Conservation (phyloP, 1,284 basidiomycete species). For the Boletus smithii region DNA sequence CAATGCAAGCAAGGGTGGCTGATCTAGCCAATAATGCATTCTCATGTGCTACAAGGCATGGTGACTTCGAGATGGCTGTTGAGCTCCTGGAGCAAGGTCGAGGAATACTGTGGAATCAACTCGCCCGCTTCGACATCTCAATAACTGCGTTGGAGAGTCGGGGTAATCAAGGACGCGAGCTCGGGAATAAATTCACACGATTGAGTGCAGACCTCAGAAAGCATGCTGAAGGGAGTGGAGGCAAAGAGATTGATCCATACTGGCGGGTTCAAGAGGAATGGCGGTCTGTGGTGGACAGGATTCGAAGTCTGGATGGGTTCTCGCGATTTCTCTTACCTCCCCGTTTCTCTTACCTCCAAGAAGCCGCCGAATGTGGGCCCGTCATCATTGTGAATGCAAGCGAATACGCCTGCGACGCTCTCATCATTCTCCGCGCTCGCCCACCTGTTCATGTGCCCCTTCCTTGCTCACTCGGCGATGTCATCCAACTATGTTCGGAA, state of each 20-base stretch:
- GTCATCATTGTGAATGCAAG: conserved; percentile 33
- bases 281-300: conserved; percentile 12
- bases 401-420: conserved; percentile 22
- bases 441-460: conserved; percentile 12
- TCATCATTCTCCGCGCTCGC: conserved; percentile 19
- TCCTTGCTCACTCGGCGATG: neutral
- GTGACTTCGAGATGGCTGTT: too few species aligned
- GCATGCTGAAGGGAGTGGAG: neutral
- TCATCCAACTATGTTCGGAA: neutral
- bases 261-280: neutral
- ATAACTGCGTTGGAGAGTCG: neutral
- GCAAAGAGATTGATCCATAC: neutral
- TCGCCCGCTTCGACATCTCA: neutral
- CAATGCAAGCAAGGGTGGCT: too few species aligned
- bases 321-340: conserved; percentile 20
- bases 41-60: too few species aligned
- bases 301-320: conserved; percentile 21
- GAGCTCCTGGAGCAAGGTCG: neutral
- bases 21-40: too few species aligned
- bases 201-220: neutral
- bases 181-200: neutral
- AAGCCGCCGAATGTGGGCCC: conserved; percentile 29
- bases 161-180: neutral
- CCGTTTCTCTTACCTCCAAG: conserved; percentile 22
- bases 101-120: neutral